Percentiles rank a stretch among this genome's conserved stretches.
phyloP scores from a whole-genome alignment of 169 alveolate genomes.

The Cryptosporidium parvum region DNA sequence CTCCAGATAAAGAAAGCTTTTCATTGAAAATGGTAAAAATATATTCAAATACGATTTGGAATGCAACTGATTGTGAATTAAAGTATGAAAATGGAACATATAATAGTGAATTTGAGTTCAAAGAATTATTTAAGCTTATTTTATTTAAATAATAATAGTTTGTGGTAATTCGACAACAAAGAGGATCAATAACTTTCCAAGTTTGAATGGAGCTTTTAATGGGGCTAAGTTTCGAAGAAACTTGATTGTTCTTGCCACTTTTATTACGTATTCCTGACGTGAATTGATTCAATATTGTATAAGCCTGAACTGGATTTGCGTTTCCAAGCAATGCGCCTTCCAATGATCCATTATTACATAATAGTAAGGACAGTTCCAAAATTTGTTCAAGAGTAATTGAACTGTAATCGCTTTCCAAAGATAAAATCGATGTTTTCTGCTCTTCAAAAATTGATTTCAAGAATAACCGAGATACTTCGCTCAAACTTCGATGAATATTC shows the following conservation, averaged over 20 bases:
- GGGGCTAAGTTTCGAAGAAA: neutral
- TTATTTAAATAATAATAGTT: slow-evolving; percentile 8
- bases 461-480: neutral
- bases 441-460: neutral
- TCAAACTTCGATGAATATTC: slow-evolving; percentile 2
- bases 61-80: neutral
- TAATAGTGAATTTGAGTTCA: slow-evolving; percentile 28
- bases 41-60: slow-evolving; percentile 5
- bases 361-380: slow-evolving; percentile 10
- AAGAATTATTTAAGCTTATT: neutral
- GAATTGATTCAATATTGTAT: slow-evolving; percentile 1
- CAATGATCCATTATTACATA: slow-evolving; percentile 3
- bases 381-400: slow-evolving; percentile 12
- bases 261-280: neutral
- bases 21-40: neutral
- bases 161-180: neutral
- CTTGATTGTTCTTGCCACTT: neutral
- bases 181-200: slow-evolving; percentile 38
- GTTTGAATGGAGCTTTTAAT: neutral
- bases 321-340: slow-evolving; percentile 53
- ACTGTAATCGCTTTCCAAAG: slow-evolving; percentile 2
- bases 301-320: slow-evolving; percentile 34
- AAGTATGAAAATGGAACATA: slow-evolving; percentile 45
- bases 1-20: neutral
- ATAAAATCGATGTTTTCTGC: slow-evolving; percentile 7